Conservation (phyloP, 1,139 yeast genomes). For the Williopsis jadinii region DNA sequence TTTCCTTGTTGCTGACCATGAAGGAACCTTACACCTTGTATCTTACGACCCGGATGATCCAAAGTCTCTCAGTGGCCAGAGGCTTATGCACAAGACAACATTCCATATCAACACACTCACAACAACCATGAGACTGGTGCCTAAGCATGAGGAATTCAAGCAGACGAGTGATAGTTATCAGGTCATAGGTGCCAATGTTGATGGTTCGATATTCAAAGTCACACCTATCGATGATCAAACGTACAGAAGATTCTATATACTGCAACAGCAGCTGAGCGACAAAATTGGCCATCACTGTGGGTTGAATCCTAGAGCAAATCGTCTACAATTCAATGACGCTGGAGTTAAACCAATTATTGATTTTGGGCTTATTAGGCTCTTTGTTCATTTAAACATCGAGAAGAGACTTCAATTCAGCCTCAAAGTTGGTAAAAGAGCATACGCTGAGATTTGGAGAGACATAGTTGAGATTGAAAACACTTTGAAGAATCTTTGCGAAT, state of each 20-base stretch:
- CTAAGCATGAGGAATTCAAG: slow-evolving; percentile 31
- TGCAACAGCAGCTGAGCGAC: slow-evolving; percentile 84
- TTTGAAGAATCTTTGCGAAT: slow-evolving; percentile 21
- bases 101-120: slow-evolving; percentile 63
- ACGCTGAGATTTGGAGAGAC: slow-evolving; percentile 62
- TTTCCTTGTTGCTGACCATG: slow-evolving; percentile 64
- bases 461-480: slow-evolving; percentile 44
- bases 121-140: slow-evolving; percentile 51
- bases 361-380: slow-evolving; percentile 45
- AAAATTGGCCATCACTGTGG: slow-evolving; percentile 59
- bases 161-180: slow-evolving; percentile 34
- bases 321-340: slow-evolving; percentile 41
- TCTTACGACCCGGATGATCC: slow-evolving; percentile 95
- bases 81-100: slow-evolving; percentile 61
- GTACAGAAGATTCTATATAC: slow-evolving; percentile 74
- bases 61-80: slow-evolving; percentile 71
- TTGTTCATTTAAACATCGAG: slow-evolving; percentile 49
- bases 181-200: slow-evolving; percentile 62
- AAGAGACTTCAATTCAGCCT: slow-evolving; percentile 45
- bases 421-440: slow-evolving; percentile 51
- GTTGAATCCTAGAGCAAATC: slow-evolving; percentile 69
- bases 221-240: slow-evolving; percentile 68
- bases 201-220: slow-evolving; percentile 75
- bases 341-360: slow-evolving; percentile 53
- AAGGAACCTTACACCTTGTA: slow-evolving; percentile 62